phyloP scores from a whole-genome alignment of 495 filamentous ascomycete genomes.

The Lasiosphaeria ovina region DNA sequence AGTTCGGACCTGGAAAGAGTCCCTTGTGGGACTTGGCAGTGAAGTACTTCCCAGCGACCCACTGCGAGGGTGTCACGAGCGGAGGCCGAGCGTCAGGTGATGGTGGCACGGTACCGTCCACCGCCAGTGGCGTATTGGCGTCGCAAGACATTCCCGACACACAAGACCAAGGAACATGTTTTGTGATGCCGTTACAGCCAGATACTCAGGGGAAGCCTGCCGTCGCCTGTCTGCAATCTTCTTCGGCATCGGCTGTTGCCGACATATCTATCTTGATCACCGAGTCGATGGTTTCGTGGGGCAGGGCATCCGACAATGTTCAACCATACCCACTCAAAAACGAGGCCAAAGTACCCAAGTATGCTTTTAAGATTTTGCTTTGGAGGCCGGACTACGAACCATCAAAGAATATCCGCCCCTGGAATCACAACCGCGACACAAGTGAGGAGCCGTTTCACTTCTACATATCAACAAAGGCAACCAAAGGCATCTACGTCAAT shows the following conservation, averaged over 20 bases:
- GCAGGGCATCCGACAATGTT: constrained; percentile 61
- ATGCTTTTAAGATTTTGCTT: constrained; percentile 73
- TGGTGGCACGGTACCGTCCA: neutral
- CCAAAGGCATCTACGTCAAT: constrained; percentile 70
- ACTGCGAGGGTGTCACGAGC: neutral
- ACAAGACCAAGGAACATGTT: constrained; percentile 14
- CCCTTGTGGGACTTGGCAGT: constrained; percentile 47
- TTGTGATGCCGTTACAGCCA: constrained; percentile 16
- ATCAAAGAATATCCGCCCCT: constrained; percentile 36
- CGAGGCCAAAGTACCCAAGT: constrained; percentile 74
- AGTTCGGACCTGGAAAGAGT: constrained; percentile 43
- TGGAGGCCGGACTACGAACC: constrained; percentile 63
- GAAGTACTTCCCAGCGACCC: constrained; percentile 45
- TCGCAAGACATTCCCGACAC: constrained; percentile 18
- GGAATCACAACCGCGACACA: constrained; percentile 32
- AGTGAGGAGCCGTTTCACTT: constrained; percentile 60
- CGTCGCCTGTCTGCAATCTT: constrained; percentile 38
- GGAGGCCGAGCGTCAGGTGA: neutral
- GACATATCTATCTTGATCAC: constrained; percentile 62
- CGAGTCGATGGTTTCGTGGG: constrained; percentile 68
- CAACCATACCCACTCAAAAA: constrained; percentile 54
- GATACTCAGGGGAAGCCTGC: constrained; percentile 18
- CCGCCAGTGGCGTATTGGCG: constrained; percentile 14
- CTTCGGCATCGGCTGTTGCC: constrained; percentile 44
- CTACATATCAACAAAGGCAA: constrained; percentile 71